A percentile compares a stretch with the other conserved stretches of the same genome.
These are phyloP conservation scores for Pythium oligandrum DNA, from an alignment of 352 stramenopile species.

Conservation along the genomic window DNA sequence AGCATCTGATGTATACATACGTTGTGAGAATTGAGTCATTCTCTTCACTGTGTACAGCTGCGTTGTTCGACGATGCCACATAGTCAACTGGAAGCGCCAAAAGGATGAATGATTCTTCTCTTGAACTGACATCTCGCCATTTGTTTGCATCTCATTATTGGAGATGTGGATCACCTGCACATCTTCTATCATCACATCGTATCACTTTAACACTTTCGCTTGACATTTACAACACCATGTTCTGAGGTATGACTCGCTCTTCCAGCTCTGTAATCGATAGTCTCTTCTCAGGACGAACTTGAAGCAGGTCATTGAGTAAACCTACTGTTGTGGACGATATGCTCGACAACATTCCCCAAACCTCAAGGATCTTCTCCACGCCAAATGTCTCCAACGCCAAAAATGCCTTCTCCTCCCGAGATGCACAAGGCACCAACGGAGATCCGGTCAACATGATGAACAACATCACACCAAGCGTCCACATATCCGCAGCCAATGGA, in stretches of 20 bases:
- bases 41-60: no score
- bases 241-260: neutral
- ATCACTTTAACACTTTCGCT: no score
- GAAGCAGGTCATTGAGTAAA: slow-evolving; percentile 4
- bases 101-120: no score
- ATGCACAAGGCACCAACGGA: slow-evolving; percentile 32
- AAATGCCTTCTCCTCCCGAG: slow-evolving; percentile 21
- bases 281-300: slow-evolving; percentile 3
- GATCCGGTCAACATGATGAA: slow-evolving; percentile 65
- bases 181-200: no score
- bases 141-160: no score
- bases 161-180: no score
- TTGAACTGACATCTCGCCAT: no score
- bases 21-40: no score
- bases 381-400: slow-evolving; percentile 26
- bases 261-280: neutral
- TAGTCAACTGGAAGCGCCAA: no score
- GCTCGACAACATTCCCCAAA: slow-evolving; percentile 27
- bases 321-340: neutral
- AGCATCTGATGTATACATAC: no score
- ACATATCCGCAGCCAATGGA: slow-evolving; percentile 48
- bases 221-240: neutral
- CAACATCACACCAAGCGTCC: slow-evolving; percentile 60
- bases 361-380: slow-evolving; percentile 31
- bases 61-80: no score